Evolutionary conservation across 345 rosid genomes (phyloP), one percentile per base, ranked within the genome.

Genomic region (Citrus australasica): DNA sequence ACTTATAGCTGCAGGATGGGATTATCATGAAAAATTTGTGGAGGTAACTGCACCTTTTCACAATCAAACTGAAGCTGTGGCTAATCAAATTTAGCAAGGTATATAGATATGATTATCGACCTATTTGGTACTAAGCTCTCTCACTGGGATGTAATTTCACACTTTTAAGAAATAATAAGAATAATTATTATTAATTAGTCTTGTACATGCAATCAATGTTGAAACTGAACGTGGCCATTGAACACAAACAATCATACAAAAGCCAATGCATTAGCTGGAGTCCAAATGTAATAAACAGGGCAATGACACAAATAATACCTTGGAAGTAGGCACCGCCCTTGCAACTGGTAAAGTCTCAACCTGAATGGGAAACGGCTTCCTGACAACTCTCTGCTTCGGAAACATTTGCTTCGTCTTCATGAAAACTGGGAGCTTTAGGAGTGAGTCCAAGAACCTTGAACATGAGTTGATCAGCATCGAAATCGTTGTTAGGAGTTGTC

Each of bases 401-500:
- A 27, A 70, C 24, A 11, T 69, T 76, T 40, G 82, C 81, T 66
- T 82, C 90, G 3, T 80, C 91, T 53, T 89, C 93, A 1, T 86
- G 65, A 62, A 91, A 89, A 64, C 89, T 86, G 28, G 98, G 97
- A 14, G 99, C 82, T 81, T 91, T 95, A 8, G 99, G 96, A 74
- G 46, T 91, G 83, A 92, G 90, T 24, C 99, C 99, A 30, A 95
- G 91, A 60, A 90, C 55, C 87, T 93, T 92, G 93, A 93, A 95
- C 99, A 95, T 95, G 74, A 84, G 93, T 78, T 95, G 96, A 82
- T 95, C 98, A 0, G 93, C 92, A 77, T 94, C 93, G 21, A 80
- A 92, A 69, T 96, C 97, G 75, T 96, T 96, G 89, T 96, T 96
- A 8, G 97, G 97, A 67, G 98, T 96, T 14, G 99, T 96, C 85